Conservation (phyloP, 2,329 filamentous ascomycete species). For the Alternaria triticina region DNA sequence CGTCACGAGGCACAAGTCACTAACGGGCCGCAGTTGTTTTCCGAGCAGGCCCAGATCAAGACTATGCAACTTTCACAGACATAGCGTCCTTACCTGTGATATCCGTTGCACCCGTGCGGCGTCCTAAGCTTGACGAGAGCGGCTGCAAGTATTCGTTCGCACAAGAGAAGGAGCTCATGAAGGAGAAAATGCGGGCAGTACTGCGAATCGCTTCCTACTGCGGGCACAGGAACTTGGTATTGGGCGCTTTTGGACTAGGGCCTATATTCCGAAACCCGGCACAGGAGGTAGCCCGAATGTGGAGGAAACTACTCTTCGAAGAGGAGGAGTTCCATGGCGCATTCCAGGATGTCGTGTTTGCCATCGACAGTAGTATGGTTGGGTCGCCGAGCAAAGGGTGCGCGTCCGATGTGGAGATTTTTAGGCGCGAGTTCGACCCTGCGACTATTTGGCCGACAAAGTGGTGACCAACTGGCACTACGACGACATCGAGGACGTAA, state of each 20-base stretch:
- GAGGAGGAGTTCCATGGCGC: constrained; percentile 53
- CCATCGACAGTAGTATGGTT: constrained; percentile 49
- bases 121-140: constrained; percentile 73
- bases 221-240: constrained; percentile 49
- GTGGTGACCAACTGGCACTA: constrained; percentile 18
- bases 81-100: constrained; percentile 71
- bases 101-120: constrained; percentile 73
- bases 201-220: constrained; percentile 68
- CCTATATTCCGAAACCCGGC: constrained; percentile 55
- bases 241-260: constrained; percentile 54
- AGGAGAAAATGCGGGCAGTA: constrained; percentile 73
- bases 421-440: constrained; percentile 48
- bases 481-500: background rate
- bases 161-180: constrained; percentile 73
- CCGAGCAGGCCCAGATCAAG: constrained; percentile 66
- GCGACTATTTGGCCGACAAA: constrained; percentile 48
- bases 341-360: constrained; percentile 55
- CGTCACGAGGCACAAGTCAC: background rate
- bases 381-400: constrained; percentile 40
- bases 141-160: constrained; percentile 75
- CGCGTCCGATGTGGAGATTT: constrained; percentile 49
- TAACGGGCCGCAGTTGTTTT: constrained; percentile 64
- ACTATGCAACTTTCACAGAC: constrained; percentile 48
- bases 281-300: constrained; percentile 53
- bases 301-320: constrained; percentile 51